Evolutionary conservation across 768 basidiomycete genomes (phyloP).

Genomic region (Russula dissimulans): DNA sequence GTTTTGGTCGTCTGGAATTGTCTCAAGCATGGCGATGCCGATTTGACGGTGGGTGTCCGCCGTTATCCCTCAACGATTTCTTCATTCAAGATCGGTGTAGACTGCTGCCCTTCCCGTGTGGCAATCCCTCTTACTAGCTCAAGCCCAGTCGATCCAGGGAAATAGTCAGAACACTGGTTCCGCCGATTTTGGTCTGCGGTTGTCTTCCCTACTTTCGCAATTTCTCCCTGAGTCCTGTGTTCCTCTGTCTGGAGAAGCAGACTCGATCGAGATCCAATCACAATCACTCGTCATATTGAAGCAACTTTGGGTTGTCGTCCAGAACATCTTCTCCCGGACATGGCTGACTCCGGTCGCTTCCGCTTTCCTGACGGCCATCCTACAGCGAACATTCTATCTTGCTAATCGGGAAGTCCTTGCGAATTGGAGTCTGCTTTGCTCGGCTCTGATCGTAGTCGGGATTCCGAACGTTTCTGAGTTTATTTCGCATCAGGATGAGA

Average conservation of each 20-base stretch:
- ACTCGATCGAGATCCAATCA: background rate
- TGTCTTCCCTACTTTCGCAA: background rate
- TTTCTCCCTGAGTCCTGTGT: background rate
- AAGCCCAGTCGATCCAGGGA: background rate
- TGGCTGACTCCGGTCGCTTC: background rate
- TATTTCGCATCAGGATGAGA: background rate
- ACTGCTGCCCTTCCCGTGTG: background rate
- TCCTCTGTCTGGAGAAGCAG: constrained; percentile 1
- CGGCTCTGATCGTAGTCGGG: constrained; percentile 1
- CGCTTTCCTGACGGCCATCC: constrained; percentile 1
- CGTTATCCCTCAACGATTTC: background rate
- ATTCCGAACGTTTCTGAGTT: constrained; percentile 3
- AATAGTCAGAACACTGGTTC: background rate
- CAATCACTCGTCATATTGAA: constrained; percentile 2
- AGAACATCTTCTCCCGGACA: background rate
- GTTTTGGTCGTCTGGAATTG: background rate
- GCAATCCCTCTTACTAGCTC: constrained; percentile 3
- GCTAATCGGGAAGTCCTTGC: background rate
- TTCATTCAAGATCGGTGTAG: background rate
- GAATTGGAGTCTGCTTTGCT: constrained; percentile 10
- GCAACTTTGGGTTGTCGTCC: constrained; percentile 6
- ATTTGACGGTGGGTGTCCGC: background rate
- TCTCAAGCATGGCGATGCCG: background rate
- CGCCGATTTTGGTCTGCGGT: background rate
- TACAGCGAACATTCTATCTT: constrained; percentile 5